These are phyloP conservation scores for Salvia sclarea DNA, from an alignment of 305 asterid species.

Conservation along the genomic window DNA sequence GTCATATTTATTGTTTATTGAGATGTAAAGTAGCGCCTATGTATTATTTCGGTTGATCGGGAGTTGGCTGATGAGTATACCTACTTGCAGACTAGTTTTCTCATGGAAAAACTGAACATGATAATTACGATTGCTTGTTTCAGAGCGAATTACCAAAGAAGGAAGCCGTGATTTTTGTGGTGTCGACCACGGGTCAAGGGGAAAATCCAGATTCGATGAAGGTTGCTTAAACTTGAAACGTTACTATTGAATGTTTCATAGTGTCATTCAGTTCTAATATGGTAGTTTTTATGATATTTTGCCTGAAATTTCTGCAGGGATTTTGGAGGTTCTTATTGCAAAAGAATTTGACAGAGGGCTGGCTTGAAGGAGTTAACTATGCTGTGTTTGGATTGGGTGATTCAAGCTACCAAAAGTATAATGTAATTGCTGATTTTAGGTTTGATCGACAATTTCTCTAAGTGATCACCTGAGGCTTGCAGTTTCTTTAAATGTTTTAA, in stretches of 20 bases:
- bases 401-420: slow-evolving; percentile 95
- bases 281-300: slow-evolving; percentile 2
- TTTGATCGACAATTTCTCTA: slow-evolving; percentile 6
- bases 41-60: neutral
- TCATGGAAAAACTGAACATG: neutral
- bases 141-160: slow-evolving; percentile 60
- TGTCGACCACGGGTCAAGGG: slow-evolving; percentile 96
- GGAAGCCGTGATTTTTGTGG: slow-evolving; percentile 72
- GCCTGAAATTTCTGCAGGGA: slow-evolving; percentile 45
- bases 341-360: slow-evolving; percentile 61
- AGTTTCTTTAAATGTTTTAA: neutral
- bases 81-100: slow-evolving; percentile 2
- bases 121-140: slow-evolving; percentile 13
- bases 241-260: slow-evolving; percentile 4
- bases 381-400: slow-evolving; percentile 98
- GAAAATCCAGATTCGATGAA: slow-evolving; percentile 90
- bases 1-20: neutral
- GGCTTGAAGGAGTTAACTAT: slow-evolving; percentile 85
- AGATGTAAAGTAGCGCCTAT: slow-evolving; percentile 10
- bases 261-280: slow-evolving; percentile 16
- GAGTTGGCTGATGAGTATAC: slow-evolving; percentile 1
- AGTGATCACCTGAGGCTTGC: neutral
- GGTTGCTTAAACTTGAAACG: slow-evolving; percentile 43
- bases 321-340: slow-evolving; percentile 93
- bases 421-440: slow-evolving; percentile 50